Conservation (phyloP, 2,329 filamentous ascomycete genomes). For the Neofusicoccum umdonicola region DNA sequence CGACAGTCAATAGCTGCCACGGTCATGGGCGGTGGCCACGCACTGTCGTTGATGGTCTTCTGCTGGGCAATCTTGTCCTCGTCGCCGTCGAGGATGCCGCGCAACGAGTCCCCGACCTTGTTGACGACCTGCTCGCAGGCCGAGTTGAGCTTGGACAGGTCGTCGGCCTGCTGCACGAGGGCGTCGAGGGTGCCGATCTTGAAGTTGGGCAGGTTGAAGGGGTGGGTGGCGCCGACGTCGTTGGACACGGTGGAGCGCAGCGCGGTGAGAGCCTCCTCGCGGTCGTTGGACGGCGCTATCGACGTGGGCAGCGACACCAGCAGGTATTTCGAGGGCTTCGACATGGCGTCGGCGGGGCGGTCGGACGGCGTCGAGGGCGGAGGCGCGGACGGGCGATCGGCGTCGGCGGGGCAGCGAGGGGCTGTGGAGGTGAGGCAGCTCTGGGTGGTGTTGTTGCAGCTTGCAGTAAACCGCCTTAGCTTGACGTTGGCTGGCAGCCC, state of each 20-base stretch:
- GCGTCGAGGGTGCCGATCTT: constrained; percentile 97
- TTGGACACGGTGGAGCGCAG: constrained; percentile 69
- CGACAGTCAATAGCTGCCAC: constrained; percentile 3
- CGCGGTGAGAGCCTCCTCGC: constrained; percentile 76
- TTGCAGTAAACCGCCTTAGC: background rate
- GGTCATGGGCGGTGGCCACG: constrained; percentile 33
- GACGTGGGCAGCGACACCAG: constrained; percentile 87
- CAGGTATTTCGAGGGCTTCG: constrained; percentile 65
- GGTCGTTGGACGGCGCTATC: constrained; percentile 76
- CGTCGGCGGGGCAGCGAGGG: background rate
- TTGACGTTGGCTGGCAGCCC: constrained; percentile 8
- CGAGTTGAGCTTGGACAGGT: constrained; percentile 81
- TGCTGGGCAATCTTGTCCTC: constrained; percentile 79
- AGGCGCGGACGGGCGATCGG: background rate
- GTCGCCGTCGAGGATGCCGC: constrained; percentile 77
- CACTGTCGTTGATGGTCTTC: constrained; percentile 93
- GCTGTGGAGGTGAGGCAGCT: background rate
- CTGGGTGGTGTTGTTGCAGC: background rate
- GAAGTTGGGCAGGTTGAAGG: constrained; percentile 86
- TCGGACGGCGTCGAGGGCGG: background rate
- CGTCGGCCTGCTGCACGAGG: constrained; percentile 93
- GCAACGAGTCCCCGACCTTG: constrained; percentile 85
- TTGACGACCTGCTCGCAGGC: constrained; percentile 77
- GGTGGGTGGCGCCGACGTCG: constrained; percentile 72
- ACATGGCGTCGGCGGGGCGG: constrained; percentile 32